These are phyloP conservation scores for Nemophila menziesii DNA, from an alignment of 257 asterid genomes.

Conservation along the genomic window DNA sequence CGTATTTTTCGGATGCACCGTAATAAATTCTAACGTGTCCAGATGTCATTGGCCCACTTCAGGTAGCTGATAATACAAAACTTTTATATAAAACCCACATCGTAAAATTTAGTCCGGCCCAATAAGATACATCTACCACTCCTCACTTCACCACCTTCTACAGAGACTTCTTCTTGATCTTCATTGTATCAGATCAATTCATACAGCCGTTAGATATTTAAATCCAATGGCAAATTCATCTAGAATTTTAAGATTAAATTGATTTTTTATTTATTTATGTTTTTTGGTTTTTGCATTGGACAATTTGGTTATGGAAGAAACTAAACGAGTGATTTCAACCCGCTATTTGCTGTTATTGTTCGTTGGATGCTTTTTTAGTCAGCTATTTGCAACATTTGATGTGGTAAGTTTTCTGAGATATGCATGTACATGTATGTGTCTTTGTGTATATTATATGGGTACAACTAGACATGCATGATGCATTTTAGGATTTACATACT, in stretches of 20 bases:
- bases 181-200: not conserved
- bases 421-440: not conserved
- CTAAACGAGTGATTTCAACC: not conserved
- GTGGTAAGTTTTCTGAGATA: slow-evolving; percentile 1
- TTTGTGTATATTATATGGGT: no score
- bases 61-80: no score
- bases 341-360: not conserved
- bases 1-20: no score
- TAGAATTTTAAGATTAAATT: no score
- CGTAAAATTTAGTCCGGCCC: not conserved
- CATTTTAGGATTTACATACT: no score
- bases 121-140: not conserved
- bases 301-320: not conserved
- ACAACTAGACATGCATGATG: no score
- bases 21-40: no score
- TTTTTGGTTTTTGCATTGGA: not conserved
- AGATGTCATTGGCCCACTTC: no score
- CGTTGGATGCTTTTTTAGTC: not conserved
- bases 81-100: not conserved
- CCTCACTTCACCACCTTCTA: not conserved
- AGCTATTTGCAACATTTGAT: not conserved
- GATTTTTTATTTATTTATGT: not conserved
- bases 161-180: not conserved
- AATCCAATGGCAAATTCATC: not conserved
- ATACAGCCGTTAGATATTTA: not conserved